These are phyloP conservation scores for Tilletia horrida DNA, from an alignment of 1,284 basidiomycete genomes.

Conservation along the genomic window DNA sequence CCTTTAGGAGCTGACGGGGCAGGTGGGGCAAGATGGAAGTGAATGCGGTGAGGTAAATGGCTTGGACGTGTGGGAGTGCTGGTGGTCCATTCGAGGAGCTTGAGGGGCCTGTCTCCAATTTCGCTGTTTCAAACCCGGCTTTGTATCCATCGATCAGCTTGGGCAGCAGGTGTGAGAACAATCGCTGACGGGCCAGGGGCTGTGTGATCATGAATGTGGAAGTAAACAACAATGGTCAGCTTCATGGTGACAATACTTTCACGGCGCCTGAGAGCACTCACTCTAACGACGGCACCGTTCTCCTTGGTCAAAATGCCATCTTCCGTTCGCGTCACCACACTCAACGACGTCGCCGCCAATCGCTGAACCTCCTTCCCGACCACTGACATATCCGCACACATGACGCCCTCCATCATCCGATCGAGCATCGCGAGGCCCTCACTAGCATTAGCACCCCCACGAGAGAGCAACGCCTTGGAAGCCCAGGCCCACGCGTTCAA, in stretches of 20 bases:
- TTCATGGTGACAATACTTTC: too few relatives aligned
- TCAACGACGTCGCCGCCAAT: conserved; percentile 23
- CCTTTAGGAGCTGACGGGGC: conserved; percentile 62
- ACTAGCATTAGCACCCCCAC: conserved; percentile 24
- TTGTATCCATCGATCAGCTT: conserved; percentile 66
- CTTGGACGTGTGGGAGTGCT: not conserved
- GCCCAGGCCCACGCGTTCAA: conserved; percentile 45
- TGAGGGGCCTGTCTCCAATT: conserved; percentile 19
- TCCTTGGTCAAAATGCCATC: conserved; percentile 27
- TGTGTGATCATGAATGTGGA: conserved; percentile 24
- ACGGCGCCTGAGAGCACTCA: too few relatives aligned
- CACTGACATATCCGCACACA: conserved; percentile 25
- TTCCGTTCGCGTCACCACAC: conserved; percentile 32
- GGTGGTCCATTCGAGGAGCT: conserved; percentile 5
- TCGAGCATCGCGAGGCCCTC: conserved; percentile 34
- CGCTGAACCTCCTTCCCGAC: conserved; percentile 17
- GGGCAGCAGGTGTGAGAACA: conserved; percentile 72
- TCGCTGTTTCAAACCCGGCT: not conserved
- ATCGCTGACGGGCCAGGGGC: conserved; percentile 70
- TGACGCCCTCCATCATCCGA: conserved; percentile 31
- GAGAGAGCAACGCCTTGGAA: conserved; percentile 37
- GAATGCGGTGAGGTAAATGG: conserved; percentile 77
- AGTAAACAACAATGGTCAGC: too few relatives aligned
- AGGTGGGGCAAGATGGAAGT: conserved; percentile 75
- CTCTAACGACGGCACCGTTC: conserved; percentile 20